Conservation (phyloP, 345 rosid species). For the Erysimum cheiranthoides region DNA sequence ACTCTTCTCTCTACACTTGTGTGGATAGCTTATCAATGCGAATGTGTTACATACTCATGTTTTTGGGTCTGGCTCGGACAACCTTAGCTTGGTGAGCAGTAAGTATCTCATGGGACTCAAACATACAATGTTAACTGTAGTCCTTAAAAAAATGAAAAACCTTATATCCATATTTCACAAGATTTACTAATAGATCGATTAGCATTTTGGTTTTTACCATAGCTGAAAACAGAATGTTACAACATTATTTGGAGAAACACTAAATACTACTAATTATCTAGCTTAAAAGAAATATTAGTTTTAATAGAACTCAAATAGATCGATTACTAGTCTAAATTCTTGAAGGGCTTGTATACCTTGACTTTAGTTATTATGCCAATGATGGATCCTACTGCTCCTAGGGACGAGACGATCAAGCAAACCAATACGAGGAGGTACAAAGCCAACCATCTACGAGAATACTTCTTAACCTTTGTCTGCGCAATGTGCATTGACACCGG, state of each 20-base stretch:
- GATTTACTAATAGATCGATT: conserved; percentile 1
- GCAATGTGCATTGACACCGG: conserved; percentile 89
- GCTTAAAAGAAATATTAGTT: conserved; percentile 10
- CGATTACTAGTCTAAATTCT: conserved; percentile 25
- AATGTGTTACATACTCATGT: neutral
- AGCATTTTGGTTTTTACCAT: conserved; percentile 1
- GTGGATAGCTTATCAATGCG: neutral
- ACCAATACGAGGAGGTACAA: conserved; percentile 59
- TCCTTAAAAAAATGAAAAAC: neutral
- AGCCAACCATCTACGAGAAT: conserved; percentile 69
- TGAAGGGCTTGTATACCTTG: conserved; percentile 74
- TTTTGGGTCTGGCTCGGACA: neutral
- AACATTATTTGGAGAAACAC: conserved; percentile 17
- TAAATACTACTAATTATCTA: neutral
- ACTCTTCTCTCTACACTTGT: conserved; percentile 10
- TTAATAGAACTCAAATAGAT: neutral
- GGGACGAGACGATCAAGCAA: conserved; percentile 64
- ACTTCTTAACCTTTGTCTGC: conserved; percentile 54
- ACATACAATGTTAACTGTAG: conserved; percentile 2
- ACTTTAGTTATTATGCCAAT: conserved; percentile 64
- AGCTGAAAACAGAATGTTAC: neutral
- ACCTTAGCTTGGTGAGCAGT: neutral
- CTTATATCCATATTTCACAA: neutral
- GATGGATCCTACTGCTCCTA: conserved; percentile 81
- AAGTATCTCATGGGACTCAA: neutral